A percentile compares a stretch with the other conserved stretches of the same genome.
Conservation (phyloP, 2,329 filamentous ascomycete species). For the Trichophyton mentagrophytes region DNA sequence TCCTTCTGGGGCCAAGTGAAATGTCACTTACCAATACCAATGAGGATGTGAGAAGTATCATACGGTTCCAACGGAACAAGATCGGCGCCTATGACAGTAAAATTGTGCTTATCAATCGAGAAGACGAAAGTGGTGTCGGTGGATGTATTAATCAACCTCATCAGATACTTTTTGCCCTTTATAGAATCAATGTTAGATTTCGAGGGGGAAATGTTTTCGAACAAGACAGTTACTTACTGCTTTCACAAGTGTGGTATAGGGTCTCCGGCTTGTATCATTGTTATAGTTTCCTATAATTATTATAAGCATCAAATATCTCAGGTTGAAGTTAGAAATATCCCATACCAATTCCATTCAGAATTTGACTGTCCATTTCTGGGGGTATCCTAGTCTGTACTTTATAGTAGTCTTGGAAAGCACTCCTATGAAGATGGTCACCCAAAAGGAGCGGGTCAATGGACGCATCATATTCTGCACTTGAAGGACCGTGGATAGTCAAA, state of each 20-base stretch:
- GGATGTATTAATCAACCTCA: slow-evolving; percentile 29
- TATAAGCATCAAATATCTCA: neutral
- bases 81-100: slow-evolving; percentile 46
- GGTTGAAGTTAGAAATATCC: neutral
- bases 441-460: slow-evolving; percentile 4
- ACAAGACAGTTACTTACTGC: neutral
- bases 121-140: slow-evolving; percentile 41
- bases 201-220: neutral
- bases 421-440: slow-evolving; percentile 1
- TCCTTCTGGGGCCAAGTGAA: neutral
- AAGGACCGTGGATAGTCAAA: slow-evolving; percentile 26
- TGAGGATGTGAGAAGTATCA: slow-evolving; percentile 32
- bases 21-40: neutral
- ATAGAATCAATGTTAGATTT: neutral
- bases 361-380: slow-evolving; percentile 16
- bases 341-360: slow-evolving; percentile 14
- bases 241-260: slow-evolving; percentile 8
- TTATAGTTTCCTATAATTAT: slow-evolving; percentile 2
- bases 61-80: slow-evolving; percentile 47
- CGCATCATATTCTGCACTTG: slow-evolving; percentile 26
- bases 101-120: slow-evolving; percentile 38
- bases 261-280: neutral
- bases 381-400: neutral
- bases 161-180: slow-evolving; percentile 21
- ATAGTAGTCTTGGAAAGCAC: slow-evolving; percentile 5